Evolutionary conservation across 2,329 filamentous ascomycete genomes (phyloP), one percentile per base, ranked within the genome.

Genomic region (Talaromyces sp.): DNA sequence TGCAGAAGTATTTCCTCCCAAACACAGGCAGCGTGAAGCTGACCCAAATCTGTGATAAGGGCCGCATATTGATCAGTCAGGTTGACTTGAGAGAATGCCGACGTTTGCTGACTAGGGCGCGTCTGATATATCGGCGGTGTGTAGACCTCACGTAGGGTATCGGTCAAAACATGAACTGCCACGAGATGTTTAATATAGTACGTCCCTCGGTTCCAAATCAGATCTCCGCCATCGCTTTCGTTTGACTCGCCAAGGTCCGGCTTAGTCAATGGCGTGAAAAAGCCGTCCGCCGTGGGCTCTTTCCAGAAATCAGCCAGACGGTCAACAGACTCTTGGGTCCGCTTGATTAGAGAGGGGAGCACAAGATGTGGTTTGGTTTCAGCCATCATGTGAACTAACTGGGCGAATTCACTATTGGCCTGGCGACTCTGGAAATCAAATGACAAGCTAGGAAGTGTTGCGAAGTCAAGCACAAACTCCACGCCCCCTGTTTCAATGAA

Each of bases 401-500:
- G 84, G 17, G 88, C 85, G 59, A 97, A 81, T 63, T 89, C 86
- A 63, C 88, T 85, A 60, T 88, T 88, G 4, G 90, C 85, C 58
- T 82, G 77, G 6, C 85, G 84, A 47, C 89, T 87, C 44, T 87
- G 84, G 70, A 90, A 88, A 69, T 90, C 85, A 67, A 87, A 87
- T 0, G 91, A 87, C 54, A 98, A 82, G 72, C 91, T 93, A 5
- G 92, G 89, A 32, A 93, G 85, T 59, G 90, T 91, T 47, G 89
- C 89, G 60, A 97, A 85, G 70, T 97, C 92, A 59, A 99, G 81
- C 22, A 98, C 81, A 57, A 89, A 82, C 73, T 97, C 92, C 27
- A 93, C 86, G 7, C 92, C 95, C 61, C 92, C 91, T 56, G 84
- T 84, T 59, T 90, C 85, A 64, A 95, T 86, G 70, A 97, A 93